Conservation (phyloP, 495 filamentous ascomycete species). For the Penicillium coffeae region DNA sequence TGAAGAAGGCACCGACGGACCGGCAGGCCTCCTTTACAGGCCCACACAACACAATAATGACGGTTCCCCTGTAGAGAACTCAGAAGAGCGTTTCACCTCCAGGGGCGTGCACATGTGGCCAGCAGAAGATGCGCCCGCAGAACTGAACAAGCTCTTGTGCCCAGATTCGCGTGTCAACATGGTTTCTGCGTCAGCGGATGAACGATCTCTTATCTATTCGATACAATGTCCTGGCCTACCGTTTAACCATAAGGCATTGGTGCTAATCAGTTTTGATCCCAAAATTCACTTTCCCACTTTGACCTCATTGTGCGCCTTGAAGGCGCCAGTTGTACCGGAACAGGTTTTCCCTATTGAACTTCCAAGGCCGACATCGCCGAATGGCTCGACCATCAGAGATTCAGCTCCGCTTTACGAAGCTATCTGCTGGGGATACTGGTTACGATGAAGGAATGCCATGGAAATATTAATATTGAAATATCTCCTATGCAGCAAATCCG, state of each 20-base stretch:
- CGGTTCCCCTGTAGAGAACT: slow-evolving; percentile 25
- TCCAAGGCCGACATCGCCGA: background rate
- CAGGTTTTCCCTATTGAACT: slow-evolving; percentile 5
- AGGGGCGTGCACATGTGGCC: slow-evolving; percentile 59
- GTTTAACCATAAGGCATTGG: slow-evolving; percentile 42
- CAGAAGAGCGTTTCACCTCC: slow-evolving; percentile 47
- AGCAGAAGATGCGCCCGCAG: slow-evolving; percentile 39
- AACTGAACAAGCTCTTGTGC: slow-evolving; percentile 55
- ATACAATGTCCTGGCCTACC: slow-evolving; percentile 48
- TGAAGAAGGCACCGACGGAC: slow-evolving; percentile 32
- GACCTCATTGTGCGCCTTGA: slow-evolving; percentile 3
- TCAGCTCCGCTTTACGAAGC: slow-evolving; percentile 31
- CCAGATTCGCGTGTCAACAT: slow-evolving; percentile 46
- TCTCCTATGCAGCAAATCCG: no score
- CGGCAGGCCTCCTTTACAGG: slow-evolving; percentile 28
- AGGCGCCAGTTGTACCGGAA: slow-evolving; percentile 5
- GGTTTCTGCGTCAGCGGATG: slow-evolving; percentile 54
- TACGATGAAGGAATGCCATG: slow-evolving; percentile 19
- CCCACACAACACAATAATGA: slow-evolving; percentile 27
- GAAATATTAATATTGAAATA: no score
- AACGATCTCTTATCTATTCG: slow-evolving; percentile 54
- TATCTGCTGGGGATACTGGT: slow-evolving; percentile 38
- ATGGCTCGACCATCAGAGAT: slow-evolving; percentile 27
- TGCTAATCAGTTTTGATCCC: slow-evolving; percentile 65
- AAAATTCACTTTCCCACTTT: slow-evolving; percentile 38